A percentile compares a stretch with the other conserved stretches of the same genome.
These are phyloP conservation scores for Leucosporidium scottii DNA, from an alignment of 768 basidiomycete species.

Conservation along the genomic window DNA sequence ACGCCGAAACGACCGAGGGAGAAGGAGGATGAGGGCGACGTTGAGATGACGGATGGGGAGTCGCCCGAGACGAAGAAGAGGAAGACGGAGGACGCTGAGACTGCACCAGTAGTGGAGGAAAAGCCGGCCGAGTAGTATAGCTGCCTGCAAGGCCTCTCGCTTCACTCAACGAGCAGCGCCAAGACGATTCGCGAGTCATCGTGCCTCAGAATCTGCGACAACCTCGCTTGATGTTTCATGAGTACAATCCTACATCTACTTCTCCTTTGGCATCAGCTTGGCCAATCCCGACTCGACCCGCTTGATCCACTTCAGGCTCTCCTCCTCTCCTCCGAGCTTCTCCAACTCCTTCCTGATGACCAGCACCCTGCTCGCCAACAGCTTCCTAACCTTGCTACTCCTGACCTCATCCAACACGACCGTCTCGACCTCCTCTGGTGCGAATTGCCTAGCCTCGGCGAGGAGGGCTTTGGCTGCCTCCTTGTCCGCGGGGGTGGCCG, in stretches of 20 bases:
- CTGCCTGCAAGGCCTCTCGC: background rate
- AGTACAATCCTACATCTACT: no score
- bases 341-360: background rate
- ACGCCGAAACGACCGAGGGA: conserved; percentile 24
- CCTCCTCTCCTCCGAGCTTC: background rate
- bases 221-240: no score
- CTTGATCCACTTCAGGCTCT: background rate
- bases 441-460: no score
- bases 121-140: background rate
- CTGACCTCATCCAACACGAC: background rate
- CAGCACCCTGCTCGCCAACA: background rate
- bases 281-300: background rate
- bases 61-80: background rate
- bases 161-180: background rate
- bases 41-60: conserved; percentile 7
- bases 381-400: background rate
- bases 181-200: background rate
- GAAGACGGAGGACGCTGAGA: background rate
- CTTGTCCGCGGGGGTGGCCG: no score
- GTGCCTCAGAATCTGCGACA: background rate
- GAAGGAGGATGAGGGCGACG: background rate
- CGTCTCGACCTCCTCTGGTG: no score
- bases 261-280: background rate
- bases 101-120: background rate
- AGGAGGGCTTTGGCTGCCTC: no score